These are phyloP conservation scores for Samsoniella hepiali DNA, from an alignment of 2,329 filamentous ascomycete genomes.

Conservation along the genomic window DNA sequence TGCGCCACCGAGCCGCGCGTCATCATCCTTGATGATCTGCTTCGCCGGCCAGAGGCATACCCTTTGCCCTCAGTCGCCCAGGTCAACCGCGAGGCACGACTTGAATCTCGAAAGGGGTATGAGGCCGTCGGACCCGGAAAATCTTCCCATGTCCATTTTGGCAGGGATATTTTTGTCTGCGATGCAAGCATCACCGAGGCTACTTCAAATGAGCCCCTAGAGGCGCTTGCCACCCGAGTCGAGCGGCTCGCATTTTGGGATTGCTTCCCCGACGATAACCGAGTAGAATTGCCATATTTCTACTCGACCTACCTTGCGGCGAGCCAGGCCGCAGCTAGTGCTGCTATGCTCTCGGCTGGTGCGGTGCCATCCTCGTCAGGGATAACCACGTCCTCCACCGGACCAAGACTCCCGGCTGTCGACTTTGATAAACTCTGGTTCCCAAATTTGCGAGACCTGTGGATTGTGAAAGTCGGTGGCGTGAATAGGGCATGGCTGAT, in stretches of 20 bases:
- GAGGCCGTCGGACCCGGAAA: conserved; percentile 29
- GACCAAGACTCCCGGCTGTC: conserved; percentile 21
- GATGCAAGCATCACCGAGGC: conserved; percentile 36
- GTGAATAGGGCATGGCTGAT: conserved; percentile 37
- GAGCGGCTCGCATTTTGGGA: conserved; percentile 39
- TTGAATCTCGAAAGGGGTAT: conserved; percentile 35
- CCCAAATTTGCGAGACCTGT: conserved; percentile 37
- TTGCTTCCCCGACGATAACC: conserved; percentile 38
- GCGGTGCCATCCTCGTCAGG: not conserved
- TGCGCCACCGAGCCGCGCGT: conserved; percentile 36
- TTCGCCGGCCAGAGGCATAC: conserved; percentile 30
- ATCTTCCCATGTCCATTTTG: conserved; percentile 37
- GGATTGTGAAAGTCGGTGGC: conserved; percentile 40
- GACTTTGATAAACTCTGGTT: conserved; percentile 39
- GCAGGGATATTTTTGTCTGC: conserved; percentile 37
- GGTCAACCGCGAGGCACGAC: conserved; percentile 35
- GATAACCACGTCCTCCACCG: not conserved
- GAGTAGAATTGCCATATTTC: conserved; percentile 32
- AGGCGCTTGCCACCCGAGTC: conserved; percentile 33
- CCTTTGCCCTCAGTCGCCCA: conserved; percentile 36
- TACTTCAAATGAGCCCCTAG: conserved; percentile 31
- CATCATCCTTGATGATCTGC: conserved; percentile 35
- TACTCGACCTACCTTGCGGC: conserved; percentile 36
- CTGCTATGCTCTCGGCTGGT: conserved; percentile 28
- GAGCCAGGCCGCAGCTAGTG: conserved; percentile 27